These are phyloP conservation scores for Diaporthe sp. DNA, from an alignment of 2,329 filamentous ascomycete species.

Conservation along the genomic window DNA sequence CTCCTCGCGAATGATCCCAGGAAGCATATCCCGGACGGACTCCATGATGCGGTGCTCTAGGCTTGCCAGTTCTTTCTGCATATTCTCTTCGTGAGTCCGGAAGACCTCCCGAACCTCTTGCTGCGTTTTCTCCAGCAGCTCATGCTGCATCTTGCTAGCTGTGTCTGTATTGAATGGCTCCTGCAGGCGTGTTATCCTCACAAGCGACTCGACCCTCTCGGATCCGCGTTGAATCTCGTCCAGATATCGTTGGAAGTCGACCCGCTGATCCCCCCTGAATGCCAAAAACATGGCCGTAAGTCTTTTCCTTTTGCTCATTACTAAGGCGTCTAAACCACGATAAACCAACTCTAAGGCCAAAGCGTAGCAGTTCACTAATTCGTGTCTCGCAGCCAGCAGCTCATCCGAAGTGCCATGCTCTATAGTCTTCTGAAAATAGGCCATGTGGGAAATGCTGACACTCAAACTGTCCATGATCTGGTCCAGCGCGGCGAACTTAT, in stretches of 20 bases:
- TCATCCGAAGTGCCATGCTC: background rate
- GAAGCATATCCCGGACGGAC: background rate
- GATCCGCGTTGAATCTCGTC: background rate
- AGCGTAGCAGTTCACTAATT: background rate
- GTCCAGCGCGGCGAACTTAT: background rate
- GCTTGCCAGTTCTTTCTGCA: background rate
- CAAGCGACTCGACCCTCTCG: background rate
- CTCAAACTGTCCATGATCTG: background rate
- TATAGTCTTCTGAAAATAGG: background rate
- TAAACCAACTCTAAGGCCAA: background rate
- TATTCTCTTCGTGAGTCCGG: background rate
- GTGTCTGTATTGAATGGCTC: background rate
- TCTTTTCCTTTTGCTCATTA: too few relatives aligned
- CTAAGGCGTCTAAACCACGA: too few relatives aligned
- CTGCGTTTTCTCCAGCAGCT: background rate
- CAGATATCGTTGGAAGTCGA: background rate
- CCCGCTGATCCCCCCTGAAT: too few relatives aligned
- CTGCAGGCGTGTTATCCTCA: background rate
- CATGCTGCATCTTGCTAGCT: background rate
- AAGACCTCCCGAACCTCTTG: background rate
- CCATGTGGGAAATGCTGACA: background rate
- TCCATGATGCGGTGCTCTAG: background rate
- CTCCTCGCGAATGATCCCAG: background rate
- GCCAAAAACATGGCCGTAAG: too few relatives aligned
- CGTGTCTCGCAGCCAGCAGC: background rate